A percentile compares a stretch with the other conserved stretches of the same genome.
Evolutionary conservation across 495 filamentous ascomycete genomes (phyloP).

Genomic region (Aspergillus bridgeri): DNA sequence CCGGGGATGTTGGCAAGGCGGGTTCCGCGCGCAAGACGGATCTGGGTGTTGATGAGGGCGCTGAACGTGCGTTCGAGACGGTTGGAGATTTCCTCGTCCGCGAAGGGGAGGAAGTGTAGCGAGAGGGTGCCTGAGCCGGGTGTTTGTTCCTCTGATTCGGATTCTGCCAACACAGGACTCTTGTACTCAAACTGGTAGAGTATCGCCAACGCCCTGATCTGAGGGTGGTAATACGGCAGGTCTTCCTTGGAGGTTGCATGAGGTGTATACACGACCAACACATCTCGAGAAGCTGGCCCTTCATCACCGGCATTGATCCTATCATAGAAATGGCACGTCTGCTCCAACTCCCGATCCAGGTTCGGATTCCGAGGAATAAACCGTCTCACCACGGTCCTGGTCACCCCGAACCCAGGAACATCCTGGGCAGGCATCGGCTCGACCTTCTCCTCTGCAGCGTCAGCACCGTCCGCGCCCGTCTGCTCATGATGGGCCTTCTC

Average conservation of each 20-base stretch:
- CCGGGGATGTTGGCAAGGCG: constrained; percentile 44
- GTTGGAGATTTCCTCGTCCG: constrained; percentile 26
- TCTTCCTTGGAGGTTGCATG: constrained; percentile 59
- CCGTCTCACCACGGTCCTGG: constrained; percentile 63
- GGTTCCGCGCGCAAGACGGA: constrained; percentile 70
- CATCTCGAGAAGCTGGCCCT: neutral
- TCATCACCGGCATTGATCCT: no score
- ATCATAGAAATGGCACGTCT: constrained; percentile 73
- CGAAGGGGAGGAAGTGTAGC: constrained; percentile 27
- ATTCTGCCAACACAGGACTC: neutral
- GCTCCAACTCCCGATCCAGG: constrained; percentile 67
- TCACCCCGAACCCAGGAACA: constrained; percentile 51
- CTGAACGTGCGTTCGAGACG: constrained; percentile 69
- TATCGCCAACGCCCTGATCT: constrained; percentile 68
- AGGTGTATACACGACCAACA: constrained; percentile 73
- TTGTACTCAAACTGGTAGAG: constrained; percentile 54
- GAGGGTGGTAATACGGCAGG: constrained; percentile 85
- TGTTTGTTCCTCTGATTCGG: neutral
- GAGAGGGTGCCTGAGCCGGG: constrained; percentile 26
- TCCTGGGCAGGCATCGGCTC: constrained; percentile 28
- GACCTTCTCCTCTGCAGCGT: constrained; percentile 4
- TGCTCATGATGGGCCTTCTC: constrained; percentile 20
- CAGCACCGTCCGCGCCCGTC: neutral
- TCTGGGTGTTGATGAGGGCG: constrained; percentile 64
- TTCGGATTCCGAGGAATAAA: constrained; percentile 78